Evolutionary conservation across 139 green algal genomes (phyloP).

Genomic region (Chlamydomonas sphaeroides): DNA sequence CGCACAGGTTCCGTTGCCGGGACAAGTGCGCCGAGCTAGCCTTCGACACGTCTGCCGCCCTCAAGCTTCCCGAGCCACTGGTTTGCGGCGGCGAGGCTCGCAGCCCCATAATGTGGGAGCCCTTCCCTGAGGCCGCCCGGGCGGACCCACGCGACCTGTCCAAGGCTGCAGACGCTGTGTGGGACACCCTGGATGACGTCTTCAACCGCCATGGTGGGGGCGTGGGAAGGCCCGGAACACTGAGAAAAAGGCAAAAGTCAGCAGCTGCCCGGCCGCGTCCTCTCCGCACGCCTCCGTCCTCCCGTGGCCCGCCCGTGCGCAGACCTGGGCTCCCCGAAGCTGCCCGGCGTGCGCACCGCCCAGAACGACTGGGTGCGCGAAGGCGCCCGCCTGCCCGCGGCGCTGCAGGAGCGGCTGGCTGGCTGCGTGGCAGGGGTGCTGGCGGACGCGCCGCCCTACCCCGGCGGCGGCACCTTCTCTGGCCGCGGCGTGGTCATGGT

Average conservation of each 20-base stretch:
- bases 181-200: too few relatives aligned
- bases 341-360: conserved; percentile 6
- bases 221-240: too few relatives aligned
- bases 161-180: not conserved
- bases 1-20: conserved; percentile 29
- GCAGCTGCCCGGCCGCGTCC: too few relatives aligned
- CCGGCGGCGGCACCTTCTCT: not conserved
- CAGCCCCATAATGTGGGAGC: not conserved
- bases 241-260: too few relatives aligned
- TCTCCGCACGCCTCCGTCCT: not conserved
- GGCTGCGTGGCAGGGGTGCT: conserved; percentile 33
- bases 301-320: too few relatives aligned
- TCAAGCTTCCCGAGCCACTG: not conserved
- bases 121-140: too few relatives aligned
- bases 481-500: conserved; percentile 60
- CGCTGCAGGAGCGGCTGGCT: conserved; percentile 7
- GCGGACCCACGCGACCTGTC: not conserved
- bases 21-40: conserved; percentile 36
- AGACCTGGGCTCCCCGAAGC: not conserved
- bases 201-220: too few relatives aligned
- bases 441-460: conserved; percentile 41
- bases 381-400: not conserved
- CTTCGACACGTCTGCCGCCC: not conserved
- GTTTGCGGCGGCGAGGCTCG: not conserved
- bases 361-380: conserved; percentile 50